phyloP scores from a whole-genome alignment of 176 grass and related monocot species.

The Panicum miliaceum region DNA sequence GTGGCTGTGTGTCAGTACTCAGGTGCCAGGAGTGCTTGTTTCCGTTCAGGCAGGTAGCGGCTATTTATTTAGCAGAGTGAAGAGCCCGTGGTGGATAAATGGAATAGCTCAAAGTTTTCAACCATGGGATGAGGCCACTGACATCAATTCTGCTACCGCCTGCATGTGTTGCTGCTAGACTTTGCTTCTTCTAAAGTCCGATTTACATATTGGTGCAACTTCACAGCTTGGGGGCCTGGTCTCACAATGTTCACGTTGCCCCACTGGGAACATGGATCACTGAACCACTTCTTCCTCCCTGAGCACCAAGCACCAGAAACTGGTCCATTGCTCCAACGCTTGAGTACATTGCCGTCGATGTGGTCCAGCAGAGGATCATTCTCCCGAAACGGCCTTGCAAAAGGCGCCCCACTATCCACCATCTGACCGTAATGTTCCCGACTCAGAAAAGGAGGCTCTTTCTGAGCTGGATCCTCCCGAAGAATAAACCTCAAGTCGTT shows the following conservation, averaged over 20 bases:
- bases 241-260: conserved; percentile 67
- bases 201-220: conserved; percentile 56
- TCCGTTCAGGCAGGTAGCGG: not conserved
- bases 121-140: conserved; percentile 12
- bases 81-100: not conserved
- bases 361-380: conserved; percentile 63
- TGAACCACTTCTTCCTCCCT: conserved; percentile 66
- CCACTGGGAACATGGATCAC: conserved; percentile 90
- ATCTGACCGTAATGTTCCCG: conserved; percentile 64
- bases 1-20: not conserved
- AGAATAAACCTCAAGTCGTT: conserved; percentile 67
- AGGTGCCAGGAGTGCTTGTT: not conserved
- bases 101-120: conserved; percentile 21
- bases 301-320: conserved; percentile 93
- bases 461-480: conserved; percentile 60
- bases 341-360: conserved; percentile 72
- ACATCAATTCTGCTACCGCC: conserved; percentile 39
- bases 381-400: conserved; percentile 74
- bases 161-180: conserved; percentile 58
- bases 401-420: conserved; percentile 73
- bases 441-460: conserved; percentile 61
- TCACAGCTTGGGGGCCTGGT: conserved; percentile 62
- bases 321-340: conserved; percentile 42
- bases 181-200: conserved; percentile 61
- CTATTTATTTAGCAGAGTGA: conserved; percentile 30